Conservation (phyloP, 805 yeast genomes). For the Wickerhamiella vanderwaltii region DNA sequence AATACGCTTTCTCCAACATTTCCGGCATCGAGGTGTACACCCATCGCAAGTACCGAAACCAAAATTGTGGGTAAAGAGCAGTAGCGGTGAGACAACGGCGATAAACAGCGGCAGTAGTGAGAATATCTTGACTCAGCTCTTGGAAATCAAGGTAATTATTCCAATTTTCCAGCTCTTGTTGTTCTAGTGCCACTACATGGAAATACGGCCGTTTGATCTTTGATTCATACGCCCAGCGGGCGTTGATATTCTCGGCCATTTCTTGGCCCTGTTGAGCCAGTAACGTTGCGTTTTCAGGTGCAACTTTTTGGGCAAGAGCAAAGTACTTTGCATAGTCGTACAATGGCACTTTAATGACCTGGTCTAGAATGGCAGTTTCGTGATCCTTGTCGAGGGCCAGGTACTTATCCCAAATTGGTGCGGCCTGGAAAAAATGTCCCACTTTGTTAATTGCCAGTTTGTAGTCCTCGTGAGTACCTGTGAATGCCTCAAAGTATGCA, state of each 20-base stretch:
- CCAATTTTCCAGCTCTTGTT: constrained; percentile 47
- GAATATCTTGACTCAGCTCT: constrained; percentile 26
- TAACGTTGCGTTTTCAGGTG: constrained; percentile 7
- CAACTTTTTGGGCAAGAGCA: constrained; percentile 27
- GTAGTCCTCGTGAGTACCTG: constrained; percentile 29
- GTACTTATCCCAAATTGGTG: constrained; percentile 71
- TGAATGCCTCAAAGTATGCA: constrained; percentile 26
- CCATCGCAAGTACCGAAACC: constrained; percentile 61
- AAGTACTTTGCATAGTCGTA: constrained; percentile 80
- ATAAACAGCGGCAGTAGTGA: constrained; percentile 38
- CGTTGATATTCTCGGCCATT: constrained; percentile 42
- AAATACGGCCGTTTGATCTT: constrained; percentile 48
- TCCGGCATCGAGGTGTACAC: constrained; percentile 19
- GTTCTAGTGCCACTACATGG: constrained; percentile 36
- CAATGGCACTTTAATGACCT: constrained; percentile 42
- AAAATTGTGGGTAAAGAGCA: constrained; percentile 46
- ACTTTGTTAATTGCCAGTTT: constrained; percentile 37
- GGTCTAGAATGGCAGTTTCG: constrained; percentile 29
- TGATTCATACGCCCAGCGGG: constrained; percentile 68
- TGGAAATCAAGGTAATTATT: constrained; percentile 47
- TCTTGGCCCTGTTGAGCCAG: constrained; percentile 12
- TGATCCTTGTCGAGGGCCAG: constrained; percentile 45
- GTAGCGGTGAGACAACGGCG: constrained; percentile 51
- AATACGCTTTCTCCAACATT: constrained; percentile 1
- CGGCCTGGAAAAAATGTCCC: constrained; percentile 66